Evolutionary conservation across 257 asterid genomes (phyloP).

Genomic region (Gentiana dahurica): DNA sequence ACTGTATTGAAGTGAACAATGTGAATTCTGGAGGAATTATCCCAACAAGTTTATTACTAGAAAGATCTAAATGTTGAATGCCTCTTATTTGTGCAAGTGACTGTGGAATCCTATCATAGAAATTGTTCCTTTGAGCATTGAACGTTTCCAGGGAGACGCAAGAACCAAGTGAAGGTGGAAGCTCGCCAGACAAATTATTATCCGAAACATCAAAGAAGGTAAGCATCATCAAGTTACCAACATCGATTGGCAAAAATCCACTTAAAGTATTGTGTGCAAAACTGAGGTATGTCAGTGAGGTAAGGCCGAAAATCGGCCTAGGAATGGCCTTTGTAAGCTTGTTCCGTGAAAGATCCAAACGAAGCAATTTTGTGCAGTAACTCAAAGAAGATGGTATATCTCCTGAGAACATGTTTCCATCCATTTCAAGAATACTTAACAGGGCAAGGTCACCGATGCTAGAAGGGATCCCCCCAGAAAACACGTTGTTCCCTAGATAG

Average conservation of each 20-base stretch:
- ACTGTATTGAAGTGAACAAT: neutral
- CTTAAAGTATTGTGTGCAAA: neutral
- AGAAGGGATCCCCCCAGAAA: constrained; percentile 2
- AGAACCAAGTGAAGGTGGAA: neutral
- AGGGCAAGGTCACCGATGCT: neutral
- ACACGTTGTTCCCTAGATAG: neutral
- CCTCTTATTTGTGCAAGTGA: neutral
- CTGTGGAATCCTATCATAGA: neutral
- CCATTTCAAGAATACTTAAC: neutral
- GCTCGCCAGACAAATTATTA: constrained; percentile 1
- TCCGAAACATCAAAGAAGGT: neutral
- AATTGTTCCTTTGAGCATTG: neutral
- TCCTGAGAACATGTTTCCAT: constrained; percentile 1
- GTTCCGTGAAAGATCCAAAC: constrained; percentile 1
- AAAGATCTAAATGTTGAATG: neutral
- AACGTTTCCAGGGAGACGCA: neutral
- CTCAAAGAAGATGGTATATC: constrained; percentile 4
- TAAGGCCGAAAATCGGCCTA: neutral
- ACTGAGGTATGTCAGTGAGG: neutral
- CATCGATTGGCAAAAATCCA: neutral
- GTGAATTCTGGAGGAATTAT: neutral
- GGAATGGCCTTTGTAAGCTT: constrained; percentile 3
- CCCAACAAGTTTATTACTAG: constrained; percentile 1
- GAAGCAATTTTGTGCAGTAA: neutral
- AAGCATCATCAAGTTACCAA: constrained; percentile 4